Evolutionary conservation across 495 filamentous ascomycete species (phyloP), one percentile per base, ranked within the genome.

Genomic region (Neohortaea acidophila): DNA sequence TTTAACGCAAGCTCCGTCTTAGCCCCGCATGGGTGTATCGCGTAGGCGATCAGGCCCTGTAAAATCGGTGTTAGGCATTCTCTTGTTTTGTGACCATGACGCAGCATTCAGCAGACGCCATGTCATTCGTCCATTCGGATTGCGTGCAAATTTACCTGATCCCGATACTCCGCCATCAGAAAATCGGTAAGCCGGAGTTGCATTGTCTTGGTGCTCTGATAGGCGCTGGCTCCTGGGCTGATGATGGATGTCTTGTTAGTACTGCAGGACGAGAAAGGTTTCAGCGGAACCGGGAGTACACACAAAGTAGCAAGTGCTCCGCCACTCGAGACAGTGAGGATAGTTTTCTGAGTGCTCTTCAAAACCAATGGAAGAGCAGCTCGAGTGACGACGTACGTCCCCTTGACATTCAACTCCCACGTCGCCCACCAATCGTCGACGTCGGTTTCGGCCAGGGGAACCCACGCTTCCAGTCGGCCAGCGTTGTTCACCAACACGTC

Each of bases 401-500:
- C 68, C 18, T 58, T 58, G 12, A 69, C 29, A 36, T 71, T 73
- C 39, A 67, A 55, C 19, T 61, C 56, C 54, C 48, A 64, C 1
- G 56, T 49, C 7, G 48, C 39, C 60, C 61, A 69, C 61, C 65
- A 72, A 2, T 58, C 53, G 1, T 58, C 58, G 2, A 59, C 56
- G 18, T 73, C 61, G 14, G 38, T 46, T 0, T 72, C 68, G 0
- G 47, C 48, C 4, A 73, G 48, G 0, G 47, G 54, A 7, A 9
- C 21, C 49, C 48, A 64, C 2, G 41, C 21, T 18, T 61, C 56
- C 10, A 67, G 45, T 24, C 51, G 45, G 13, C 62, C 71, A 0
- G 70, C 68, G 33, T 74, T 73, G 47, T 70, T 72, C 43, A 74
- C 53, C 12, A 75, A 47, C 26, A 75, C 60, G 34, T 76, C 69